Conservation (phyloP, 139 green algal genomes). For the Tetratostichococcus sp. region DNA sequence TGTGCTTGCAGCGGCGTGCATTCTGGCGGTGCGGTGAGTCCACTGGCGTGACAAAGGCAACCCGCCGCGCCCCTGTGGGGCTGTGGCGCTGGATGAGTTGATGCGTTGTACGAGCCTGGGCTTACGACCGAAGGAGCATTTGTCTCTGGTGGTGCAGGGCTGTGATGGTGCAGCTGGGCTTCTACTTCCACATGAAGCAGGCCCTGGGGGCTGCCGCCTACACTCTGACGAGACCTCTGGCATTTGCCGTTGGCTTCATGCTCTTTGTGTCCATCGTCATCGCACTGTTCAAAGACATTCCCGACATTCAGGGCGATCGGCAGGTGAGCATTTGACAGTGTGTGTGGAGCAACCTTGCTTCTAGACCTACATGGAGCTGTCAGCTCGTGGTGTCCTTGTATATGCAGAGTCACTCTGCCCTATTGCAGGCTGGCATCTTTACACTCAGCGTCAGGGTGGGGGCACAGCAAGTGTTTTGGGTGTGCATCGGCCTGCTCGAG, state of each 20-base stretch:
- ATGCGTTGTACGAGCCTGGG: too few relatives aligned
- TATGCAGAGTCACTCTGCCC: too few relatives aligned
- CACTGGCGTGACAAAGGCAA: too few relatives aligned
- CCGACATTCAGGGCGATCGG: conserved; percentile 80
- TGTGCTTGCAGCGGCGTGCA: conserved; percentile 75
- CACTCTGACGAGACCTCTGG: conserved; percentile 30
- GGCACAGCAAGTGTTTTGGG: conserved; percentile 70
- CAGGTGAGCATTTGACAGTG: conserved; percentile 14
- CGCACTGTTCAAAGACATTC: conserved; percentile 96
- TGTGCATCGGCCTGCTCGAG: conserved; percentile 73
- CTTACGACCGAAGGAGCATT: too few relatives aligned
- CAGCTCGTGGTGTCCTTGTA: too few relatives aligned
- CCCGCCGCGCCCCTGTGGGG: too few relatives aligned
- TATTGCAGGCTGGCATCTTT: conserved; percentile 45
- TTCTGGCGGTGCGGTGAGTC: conserved; percentile 66
- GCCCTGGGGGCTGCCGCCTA: conserved; percentile 24
- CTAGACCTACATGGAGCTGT: too few relatives aligned
- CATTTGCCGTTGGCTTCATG: conserved; percentile 89
- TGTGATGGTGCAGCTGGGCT: conserved; percentile 80
- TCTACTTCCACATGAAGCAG: conserved; percentile 79
- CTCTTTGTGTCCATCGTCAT: conserved; percentile 90
- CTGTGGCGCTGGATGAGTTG: too few relatives aligned
- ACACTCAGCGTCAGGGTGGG: conserved; percentile 87
- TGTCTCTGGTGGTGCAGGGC: too few relatives aligned
- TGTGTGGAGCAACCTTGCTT: too few relatives aligned